Base-by-base conservation (phyloP, 345 rosid species). In the Populus nigra region DNA sequence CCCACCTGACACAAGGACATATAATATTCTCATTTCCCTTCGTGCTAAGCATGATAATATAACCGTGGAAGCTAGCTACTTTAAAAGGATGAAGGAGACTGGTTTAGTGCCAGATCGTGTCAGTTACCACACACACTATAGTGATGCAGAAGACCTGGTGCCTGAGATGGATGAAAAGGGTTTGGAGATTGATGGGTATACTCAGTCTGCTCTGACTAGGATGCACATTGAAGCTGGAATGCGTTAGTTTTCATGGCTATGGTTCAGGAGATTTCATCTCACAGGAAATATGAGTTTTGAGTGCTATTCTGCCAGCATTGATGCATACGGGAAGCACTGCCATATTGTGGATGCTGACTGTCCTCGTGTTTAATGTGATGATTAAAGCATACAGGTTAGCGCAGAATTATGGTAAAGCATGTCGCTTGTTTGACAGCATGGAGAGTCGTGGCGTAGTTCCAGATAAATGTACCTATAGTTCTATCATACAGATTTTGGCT, bases 311-410 rank as follows among this genome's bases (percentile, higher is more conserved):
- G 98, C 98, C 50, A 89, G 88, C 80, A 90, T 96, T 10, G 93
- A 91, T 82, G 96, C 94, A 1, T 93, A 87, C 81, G 94, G 97
- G 62, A 93, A 92, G 85, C 85, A 90, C 68, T 90, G 96, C 23
- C 85, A 87, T 82, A 73, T 82, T 75, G 49, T 73, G 29, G 93
- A 90, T 78, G 97, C 94, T 3, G 94, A 92, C 88, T 41, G 93
- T 92, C 73, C 85, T 88, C 43, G 93, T 82, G 86, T 88, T 85
- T 81, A 96, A 96, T 79, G 97, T 90, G 83, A 93, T 89, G 94
- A 87, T 93, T 61, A 96, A 93, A 90, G 96, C 94, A 5, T 96
- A 96, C 74, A 96, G 97, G 62, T 88, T 87, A 25, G 84, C 84
- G 53, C 87, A 86, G 81, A 80, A 77, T 69, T 87, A 86, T 55